Base-by-base conservation (phyloP, 169 alveolate species). In the Eimeria acervulina region DNA sequence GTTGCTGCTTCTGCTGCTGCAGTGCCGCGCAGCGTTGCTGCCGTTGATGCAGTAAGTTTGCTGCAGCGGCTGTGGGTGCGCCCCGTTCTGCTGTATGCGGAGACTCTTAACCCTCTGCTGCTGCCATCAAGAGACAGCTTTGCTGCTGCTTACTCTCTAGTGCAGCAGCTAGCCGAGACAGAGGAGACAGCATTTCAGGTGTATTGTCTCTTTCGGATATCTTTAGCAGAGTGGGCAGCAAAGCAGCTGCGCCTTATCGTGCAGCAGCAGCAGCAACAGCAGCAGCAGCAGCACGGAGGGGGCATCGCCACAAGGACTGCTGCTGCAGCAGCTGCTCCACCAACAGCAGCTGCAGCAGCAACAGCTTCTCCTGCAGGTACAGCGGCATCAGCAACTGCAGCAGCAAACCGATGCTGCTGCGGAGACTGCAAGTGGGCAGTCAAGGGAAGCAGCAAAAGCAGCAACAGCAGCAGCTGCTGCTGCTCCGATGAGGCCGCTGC, bases 121-220 rank as follows among this genome's bases (percentile, higher is more conserved):
- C 92, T 83, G 78, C 92, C 92, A 19, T 15, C 74, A 26, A 28
- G 92, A 83, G 92, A 83, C 78, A 47, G 51, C 33, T 83, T 83
- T 83, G 92, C 92, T 83, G 92, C 92, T 55, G 47, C 92, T 21
- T 83, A 83, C 19, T 51, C 76, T 5, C 21, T 83, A 10, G 92
- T 83, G 78, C 92, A 83, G 55, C 92, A 83, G 74, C 51, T 83
- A 42, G 31, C 92, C 36, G 78, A 83, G 55, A 52, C 92, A 52
- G 92, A 83, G 61, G 92, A 83, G 92, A 83, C 92, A 55, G 92
- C 92, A 21, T 55, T 83, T n/a, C 92, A 83, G 74, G 92, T 55
- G 55, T 83, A 83, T 26, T 83, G 92, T 83, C 92, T 83, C 76
- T 83, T 83, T 44, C 92, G 92, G 0, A 83, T 83, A n/a, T 83